phyloP scores from a whole-genome alignment of 2,329 filamentous ascomycete genomes.

The Emmonsiellopsis sp. region DNA sequence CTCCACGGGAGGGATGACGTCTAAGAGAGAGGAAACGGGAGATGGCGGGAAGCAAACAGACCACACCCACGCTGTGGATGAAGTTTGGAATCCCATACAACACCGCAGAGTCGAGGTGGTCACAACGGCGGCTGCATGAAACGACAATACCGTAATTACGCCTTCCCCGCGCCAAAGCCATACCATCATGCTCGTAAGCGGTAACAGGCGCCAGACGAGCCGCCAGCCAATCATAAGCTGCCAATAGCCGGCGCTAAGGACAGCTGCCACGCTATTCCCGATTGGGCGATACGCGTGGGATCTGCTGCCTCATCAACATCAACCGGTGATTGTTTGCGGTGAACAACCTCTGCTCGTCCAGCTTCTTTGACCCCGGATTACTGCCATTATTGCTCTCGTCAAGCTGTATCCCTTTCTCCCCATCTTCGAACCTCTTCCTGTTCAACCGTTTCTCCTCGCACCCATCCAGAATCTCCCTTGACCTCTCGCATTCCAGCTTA shows the following conservation, averaged over 20 bases:
- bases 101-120: too few relatives aligned
- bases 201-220: too few relatives aligned
- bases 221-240: neutral
- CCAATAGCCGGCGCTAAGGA: neutral
- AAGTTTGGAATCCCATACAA: too few relatives aligned
- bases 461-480: neutral
- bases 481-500: neutral
- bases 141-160: too few relatives aligned
- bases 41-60: too few relatives aligned
- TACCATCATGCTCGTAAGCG: too few relatives aligned
- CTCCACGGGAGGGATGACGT: too few relatives aligned
- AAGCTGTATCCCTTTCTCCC: neutral
- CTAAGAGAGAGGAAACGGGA: too few relatives aligned
- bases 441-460: neutral
- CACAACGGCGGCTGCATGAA: too few relatives aligned
- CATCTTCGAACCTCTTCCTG: neutral
- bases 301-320: slow-evolving; percentile 9
- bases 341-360: neutral
- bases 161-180: too few relatives aligned
- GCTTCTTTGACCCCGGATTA: neutral
- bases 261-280: slow-evolving; percentile 3
- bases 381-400: neutral
- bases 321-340: neutral
- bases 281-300: slow-evolving; percentile 10
- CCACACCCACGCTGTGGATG: too few relatives aligned